Conservation (phyloP, 129 eudicot genomes). For the Gnaphalium uliginosum region DNA sequence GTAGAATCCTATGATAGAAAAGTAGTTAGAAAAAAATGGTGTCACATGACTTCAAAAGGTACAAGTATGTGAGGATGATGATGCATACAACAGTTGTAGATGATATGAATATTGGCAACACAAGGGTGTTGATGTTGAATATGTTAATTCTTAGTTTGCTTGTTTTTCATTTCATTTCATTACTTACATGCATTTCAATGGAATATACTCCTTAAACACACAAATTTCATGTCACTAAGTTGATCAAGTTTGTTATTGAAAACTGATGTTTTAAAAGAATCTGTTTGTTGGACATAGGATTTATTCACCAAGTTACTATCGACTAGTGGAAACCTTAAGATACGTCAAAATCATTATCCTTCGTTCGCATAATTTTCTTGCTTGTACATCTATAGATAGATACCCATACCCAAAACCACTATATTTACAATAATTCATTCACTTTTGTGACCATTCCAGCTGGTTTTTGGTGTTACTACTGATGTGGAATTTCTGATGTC, state of each 20-base stretch:
- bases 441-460: conserved; percentile 30
- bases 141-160: neutral
- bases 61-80: conserved; percentile 30
- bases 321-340: conserved; percentile 23
- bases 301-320: neutral
- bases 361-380: neutral
- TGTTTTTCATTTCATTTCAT: neutral
- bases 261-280: no score
- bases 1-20: conserved; percentile 10
- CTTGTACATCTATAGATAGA: conserved; percentile 8
- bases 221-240: neutral
- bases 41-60: conserved; percentile 1
- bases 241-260: neutral
- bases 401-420: conserved; percentile 19
- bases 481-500: neutral
- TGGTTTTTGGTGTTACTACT: conserved; percentile 23
- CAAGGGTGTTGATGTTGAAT: conserved; percentile 5
- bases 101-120: conserved; percentile 10
- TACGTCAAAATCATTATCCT: conserved; percentile 26
- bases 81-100: conserved; percentile 19
- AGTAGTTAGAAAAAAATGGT: conserved; percentile 6
- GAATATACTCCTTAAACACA: no score
- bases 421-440: conserved; percentile 23
- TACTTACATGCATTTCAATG: neutral
- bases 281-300: neutral